phyloP scores from a whole-genome alignment of 208 protist genomes.

The Crithidia bombi region DNA sequence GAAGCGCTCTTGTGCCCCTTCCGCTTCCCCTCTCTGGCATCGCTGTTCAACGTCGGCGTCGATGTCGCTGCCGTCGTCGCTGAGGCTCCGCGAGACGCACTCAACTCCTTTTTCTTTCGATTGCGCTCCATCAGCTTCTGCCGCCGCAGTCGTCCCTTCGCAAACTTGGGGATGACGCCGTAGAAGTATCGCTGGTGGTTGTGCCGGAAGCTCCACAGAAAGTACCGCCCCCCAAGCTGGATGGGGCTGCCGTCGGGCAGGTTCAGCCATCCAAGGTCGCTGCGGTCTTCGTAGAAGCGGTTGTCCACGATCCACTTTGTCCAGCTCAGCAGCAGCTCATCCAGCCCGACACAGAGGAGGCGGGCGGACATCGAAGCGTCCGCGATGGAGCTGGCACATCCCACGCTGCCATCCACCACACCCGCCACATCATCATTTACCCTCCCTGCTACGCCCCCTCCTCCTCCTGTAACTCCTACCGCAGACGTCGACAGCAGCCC shows the following conservation, averaged over 20 bases:
- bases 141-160: constrained; percentile 45
- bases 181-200: constrained; percentile 64
- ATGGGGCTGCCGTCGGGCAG: constrained; percentile 33
- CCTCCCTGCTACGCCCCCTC: background rate
- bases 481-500: constrained; percentile 7
- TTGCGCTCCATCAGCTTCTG: constrained; percentile 38
- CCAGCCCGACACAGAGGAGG: constrained; percentile 42
- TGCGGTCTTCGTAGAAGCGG: constrained; percentile 54
- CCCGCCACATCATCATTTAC: background rate
- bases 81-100: no score
- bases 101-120: constrained; percentile 38
- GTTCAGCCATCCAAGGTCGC: constrained; percentile 51
- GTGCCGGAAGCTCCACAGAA: constrained; percentile 62
- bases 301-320: constrained; percentile 57
- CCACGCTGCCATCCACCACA: constrained; percentile 10
- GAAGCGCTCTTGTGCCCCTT: background rate
- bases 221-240: constrained; percentile 55
- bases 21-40: constrained; percentile 1
- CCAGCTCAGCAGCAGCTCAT: constrained; percentile 61
- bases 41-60: no score
- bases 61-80: background rate
- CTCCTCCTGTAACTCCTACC: background rate
- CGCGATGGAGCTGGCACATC: constrained; percentile 3
- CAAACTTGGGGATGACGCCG: constrained; percentile 71
- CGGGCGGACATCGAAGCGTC: constrained; percentile 40